A percentile compares a stretch with the other conserved stretches of the same genome.
Conservation (phyloP, 192 early-diverging fungal species). For the Coemansia asiatica region DNA sequence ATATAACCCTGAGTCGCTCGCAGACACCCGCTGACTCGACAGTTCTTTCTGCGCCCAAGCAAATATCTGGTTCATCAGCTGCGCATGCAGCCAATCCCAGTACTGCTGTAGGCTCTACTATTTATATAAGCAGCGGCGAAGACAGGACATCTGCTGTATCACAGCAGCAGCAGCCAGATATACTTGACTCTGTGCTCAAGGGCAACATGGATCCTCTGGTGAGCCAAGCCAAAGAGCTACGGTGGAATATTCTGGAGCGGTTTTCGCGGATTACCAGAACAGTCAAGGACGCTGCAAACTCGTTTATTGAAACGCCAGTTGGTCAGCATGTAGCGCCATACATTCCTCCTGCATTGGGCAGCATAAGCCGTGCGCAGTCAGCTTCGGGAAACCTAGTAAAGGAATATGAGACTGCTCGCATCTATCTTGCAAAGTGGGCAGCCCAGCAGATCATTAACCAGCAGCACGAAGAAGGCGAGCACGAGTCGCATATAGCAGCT, state of each 20-base stretch:
- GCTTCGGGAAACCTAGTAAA: slow-evolving; percentile 63
- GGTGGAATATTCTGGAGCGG: slow-evolving; percentile 73
- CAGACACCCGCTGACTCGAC: slow-evolving; percentile 33
- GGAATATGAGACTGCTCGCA: slow-evolving; percentile 77
- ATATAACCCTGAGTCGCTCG: slow-evolving; percentile 37
- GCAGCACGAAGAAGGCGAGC: slow-evolving; percentile 54
- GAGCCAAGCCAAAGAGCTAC: slow-evolving; percentile 63
- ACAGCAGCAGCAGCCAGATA: slow-evolving; percentile 15
- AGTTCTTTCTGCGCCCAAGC: slow-evolving; percentile 19
- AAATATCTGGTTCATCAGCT: background rate
- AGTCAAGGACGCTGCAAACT: slow-evolving; percentile 65
- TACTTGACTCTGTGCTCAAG: slow-evolving; percentile 36
- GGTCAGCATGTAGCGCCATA: slow-evolving; percentile 52
- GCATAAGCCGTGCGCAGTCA: slow-evolving; percentile 56
- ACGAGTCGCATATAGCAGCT: slow-evolving; percentile 34
- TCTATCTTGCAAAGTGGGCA: slow-evolving; percentile 81
- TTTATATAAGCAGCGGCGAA: background rate
- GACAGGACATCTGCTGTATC: background rate
- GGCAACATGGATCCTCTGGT: slow-evolving; percentile 54
- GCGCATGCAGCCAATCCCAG: background rate
- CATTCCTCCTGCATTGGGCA: slow-evolving; percentile 57
- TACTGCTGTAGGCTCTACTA: background rate
- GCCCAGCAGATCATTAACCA: slow-evolving; percentile 57
- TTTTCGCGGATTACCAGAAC: slow-evolving; percentile 75
- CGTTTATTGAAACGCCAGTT: slow-evolving; percentile 53